These are phyloP conservation scores for Melastoma candidum DNA, from an alignment of 441 rosid species.

Conservation along the genomic window DNA sequence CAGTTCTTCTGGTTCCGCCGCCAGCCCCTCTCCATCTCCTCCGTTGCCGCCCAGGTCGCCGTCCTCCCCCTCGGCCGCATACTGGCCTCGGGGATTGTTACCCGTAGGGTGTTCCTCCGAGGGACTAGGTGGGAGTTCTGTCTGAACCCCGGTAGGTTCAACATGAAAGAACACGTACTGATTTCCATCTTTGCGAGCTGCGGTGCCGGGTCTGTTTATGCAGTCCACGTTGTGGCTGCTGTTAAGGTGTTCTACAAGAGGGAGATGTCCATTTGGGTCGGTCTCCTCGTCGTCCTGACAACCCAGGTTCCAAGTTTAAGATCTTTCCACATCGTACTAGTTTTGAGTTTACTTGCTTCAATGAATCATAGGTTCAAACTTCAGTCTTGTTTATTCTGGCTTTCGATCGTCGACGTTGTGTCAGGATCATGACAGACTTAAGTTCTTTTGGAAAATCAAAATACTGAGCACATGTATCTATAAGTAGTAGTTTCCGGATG, in stretches of 20 bases:
- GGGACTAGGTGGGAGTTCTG: slow-evolving; percentile 66
- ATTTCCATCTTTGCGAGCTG: slow-evolving; percentile 89
- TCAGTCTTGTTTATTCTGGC: too few species aligned
- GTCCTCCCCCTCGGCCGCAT: slow-evolving; percentile 81
- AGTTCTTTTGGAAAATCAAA: too few species aligned
- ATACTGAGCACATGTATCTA: too few species aligned
- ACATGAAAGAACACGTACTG: slow-evolving; percentile 86
- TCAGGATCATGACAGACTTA: too few species aligned
- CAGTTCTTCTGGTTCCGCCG: slow-evolving; percentile 93
- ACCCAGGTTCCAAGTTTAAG: slow-evolving; percentile 45
- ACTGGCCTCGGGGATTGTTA: slow-evolving; percentile 68
- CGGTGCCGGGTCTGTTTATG: slow-evolving; percentile 90
- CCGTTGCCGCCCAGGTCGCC: slow-evolving; percentile 88
- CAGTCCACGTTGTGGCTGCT: slow-evolving; percentile 74
- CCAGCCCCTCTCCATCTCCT: slow-evolving; percentile 78
- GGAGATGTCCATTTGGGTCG: slow-evolving; percentile 68
- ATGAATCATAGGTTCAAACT: too few species aligned
- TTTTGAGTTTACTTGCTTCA: slow-evolving; percentile 20
- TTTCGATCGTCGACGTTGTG: too few species aligned
- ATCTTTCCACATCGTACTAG: background rate
- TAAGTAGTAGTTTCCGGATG: too few species aligned
- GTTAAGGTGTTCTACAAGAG: slow-evolving; percentile 74
- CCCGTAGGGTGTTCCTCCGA: slow-evolving; percentile 41
- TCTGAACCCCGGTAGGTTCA: slow-evolving; percentile 86
- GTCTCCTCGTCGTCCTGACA: slow-evolving; percentile 55